Conservation (phyloP, 2,329 filamentous ascomycete genomes). For the Microcyclosporella mali region DNA sequence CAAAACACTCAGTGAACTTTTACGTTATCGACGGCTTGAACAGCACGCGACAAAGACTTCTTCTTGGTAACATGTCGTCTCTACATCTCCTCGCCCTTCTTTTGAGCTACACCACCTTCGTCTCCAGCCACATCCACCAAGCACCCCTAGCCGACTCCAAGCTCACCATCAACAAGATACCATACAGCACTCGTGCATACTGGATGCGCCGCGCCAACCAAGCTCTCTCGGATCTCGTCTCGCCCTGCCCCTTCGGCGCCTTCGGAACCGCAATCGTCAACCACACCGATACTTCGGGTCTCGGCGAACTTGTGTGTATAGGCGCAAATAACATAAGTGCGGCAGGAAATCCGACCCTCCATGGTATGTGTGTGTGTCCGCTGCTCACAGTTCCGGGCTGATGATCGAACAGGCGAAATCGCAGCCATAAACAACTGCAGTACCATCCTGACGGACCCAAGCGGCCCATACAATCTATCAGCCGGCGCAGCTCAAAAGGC, state of each 20-base stretch:
- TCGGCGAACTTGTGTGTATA: slow-evolving; percentile 46
- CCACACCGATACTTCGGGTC: slow-evolving; percentile 39
- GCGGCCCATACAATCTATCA: slow-evolving; percentile 41
- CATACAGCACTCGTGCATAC: slow-evolving; percentile 27
- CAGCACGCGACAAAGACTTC: not conserved
- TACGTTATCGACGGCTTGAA: too few relatives aligned
- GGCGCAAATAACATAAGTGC: slow-evolving; percentile 43
- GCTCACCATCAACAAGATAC: slow-evolving; percentile 11
- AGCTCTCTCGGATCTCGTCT: slow-evolving; percentile 38
- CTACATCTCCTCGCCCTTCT: not conserved
- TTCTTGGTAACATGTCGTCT: not conserved
- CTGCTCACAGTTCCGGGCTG: too few relatives aligned
- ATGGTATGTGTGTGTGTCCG: too few relatives aligned
- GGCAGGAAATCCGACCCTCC: slow-evolving; percentile 49
- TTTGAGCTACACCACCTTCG: not conserved
- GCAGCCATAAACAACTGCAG: slow-evolving; percentile 51
- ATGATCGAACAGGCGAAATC: slow-evolving; percentile 43
- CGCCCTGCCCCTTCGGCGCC: slow-evolving; percentile 49
- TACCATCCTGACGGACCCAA: slow-evolving; percentile 41
- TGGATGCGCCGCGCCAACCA: slow-evolving; percentile 51
- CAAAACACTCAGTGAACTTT: too few relatives aligned
- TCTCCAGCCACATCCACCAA: not conserved
- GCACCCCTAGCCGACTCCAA: slow-evolving; percentile 5
- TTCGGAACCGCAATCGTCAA: slow-evolving; percentile 53
- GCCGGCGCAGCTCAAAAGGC: slow-evolving; percentile 39